Evolutionary conservation across 768 basidiomycete species (phyloP).

Genomic region (Auriscalpium orientale): DNA sequence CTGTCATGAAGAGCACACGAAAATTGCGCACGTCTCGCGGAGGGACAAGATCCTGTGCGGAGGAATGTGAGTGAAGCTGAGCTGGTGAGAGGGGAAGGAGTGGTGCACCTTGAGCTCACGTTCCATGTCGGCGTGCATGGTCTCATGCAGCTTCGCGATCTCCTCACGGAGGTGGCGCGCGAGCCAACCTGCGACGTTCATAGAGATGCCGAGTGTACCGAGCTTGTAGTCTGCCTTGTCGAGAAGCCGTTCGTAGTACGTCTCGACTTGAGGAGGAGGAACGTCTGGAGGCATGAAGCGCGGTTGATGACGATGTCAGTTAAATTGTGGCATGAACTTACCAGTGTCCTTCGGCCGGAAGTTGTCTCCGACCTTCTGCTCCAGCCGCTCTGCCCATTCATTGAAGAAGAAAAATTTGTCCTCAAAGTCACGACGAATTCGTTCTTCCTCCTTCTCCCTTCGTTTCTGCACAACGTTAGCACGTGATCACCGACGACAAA

Average conservation of each 20-base stretch:
- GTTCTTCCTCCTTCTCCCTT: constrained; percentile 50
- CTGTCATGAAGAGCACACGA: constrained; percentile 12
- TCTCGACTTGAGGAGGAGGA: constrained; percentile 29
- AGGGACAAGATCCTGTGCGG: constrained; percentile 7
- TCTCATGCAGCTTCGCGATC: constrained; percentile 41
- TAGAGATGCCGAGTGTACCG: constrained; percentile 34
- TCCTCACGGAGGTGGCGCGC: constrained; percentile 44
- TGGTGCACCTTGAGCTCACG: constrained; percentile 60
- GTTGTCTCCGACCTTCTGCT: constrained; percentile 44
- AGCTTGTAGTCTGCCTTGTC: constrained; percentile 38
- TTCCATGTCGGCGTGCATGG: constrained; percentile 53
- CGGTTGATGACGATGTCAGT: neutral
- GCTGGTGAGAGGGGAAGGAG: neutral
- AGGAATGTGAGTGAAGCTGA: neutral
- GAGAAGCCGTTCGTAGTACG: constrained; percentile 59
- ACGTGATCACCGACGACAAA: neutral
- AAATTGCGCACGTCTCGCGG: constrained; percentile 15
- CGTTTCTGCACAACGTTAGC: constrained; percentile 34
- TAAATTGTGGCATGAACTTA: neutral
- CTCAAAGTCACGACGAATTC: constrained; percentile 50
- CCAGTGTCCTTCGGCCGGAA: constrained; percentile 14
- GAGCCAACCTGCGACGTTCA: constrained; percentile 55
- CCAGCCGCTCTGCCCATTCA: constrained; percentile 59
- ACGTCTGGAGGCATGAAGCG: constrained; percentile 12
- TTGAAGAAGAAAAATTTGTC: constrained; percentile 46